Base-by-base conservation (phyloP, 2,329 filamentous ascomycete genomes). In the Trichoderma atroviride region DNA sequence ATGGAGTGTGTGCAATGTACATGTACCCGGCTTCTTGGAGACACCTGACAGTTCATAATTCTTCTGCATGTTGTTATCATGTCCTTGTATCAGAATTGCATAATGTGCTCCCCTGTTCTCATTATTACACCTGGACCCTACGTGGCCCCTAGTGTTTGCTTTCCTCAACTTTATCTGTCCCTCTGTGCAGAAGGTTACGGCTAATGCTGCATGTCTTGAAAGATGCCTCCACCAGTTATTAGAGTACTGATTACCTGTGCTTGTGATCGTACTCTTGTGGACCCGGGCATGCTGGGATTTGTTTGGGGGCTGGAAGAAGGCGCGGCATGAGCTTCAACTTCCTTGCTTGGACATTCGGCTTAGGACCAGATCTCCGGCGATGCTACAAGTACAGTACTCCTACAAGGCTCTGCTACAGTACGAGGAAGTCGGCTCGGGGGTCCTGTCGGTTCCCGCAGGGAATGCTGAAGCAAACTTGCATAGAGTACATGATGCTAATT, bases 261-360 rank as follows among this genome's bases (percentile, higher is more conserved):
- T 27, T 50, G 22, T 52, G 63, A 22, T 50, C n/a, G 33, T 55
- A 24, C 43, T 19, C 40, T 35, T 50, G 16, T 52, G 55, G 35
- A 47, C 52, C 62, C 27, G 37, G 37, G n/a, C 3, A 40, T 22
- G 33, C 22, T 22, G 5, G 24, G 56, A 65, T 14, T 14, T 13
- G 19, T 27, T 67, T 67, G 63, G 63, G 63, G 63, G 63, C 63
- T 67, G 55, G 22, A 57, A 50, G 63, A 58, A 29, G 63, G 55
- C 63, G 63, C 22, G 19, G 16, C 33, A 59, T 58, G 63, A 43
- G 47, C 22, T 43, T 56, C n/a, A 59, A 37, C 63, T 67, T 67
- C 63, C 63, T 27, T 50, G 57, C 57, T 29, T 59, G 57, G 57
- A 59, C 9, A 31, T 43, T 59, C 29, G 33, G 22, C 11, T 43